phyloP scores from a whole-genome alignment of 192 early-diverging fungal species.

The Coemansia sp. region DNA sequence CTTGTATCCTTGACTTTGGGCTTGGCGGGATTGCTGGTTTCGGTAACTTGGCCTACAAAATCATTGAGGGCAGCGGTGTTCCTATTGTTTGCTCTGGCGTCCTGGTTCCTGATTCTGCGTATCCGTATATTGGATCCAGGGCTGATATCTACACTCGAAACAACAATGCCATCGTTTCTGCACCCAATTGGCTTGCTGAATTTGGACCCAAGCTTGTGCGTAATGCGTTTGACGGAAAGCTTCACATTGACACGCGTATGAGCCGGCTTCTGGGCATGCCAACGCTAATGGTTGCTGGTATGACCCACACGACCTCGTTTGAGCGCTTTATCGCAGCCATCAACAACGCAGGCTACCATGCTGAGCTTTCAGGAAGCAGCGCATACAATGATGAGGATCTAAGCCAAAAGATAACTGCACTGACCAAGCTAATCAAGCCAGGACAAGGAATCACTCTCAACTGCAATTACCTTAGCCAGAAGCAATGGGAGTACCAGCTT shows the following conservation, averaged over 20 bases:
- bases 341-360: conserved; percentile 87
- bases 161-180: conserved; percentile 60
- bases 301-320: conserved; percentile 86
- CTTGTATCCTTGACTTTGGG: conserved; percentile 94
- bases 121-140: conserved; percentile 64
- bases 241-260: conserved; percentile 91
- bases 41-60: conserved; percentile 77
- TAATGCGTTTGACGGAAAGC: conserved; percentile 50
- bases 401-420: conserved; percentile 67
- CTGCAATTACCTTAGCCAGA: conserved; percentile 83
- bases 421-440: conserved; percentile 67
- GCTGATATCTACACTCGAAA: conserved; percentile 68
- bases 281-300: conserved; percentile 93
- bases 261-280: conserved; percentile 80
- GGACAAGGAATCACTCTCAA: conserved; percentile 91
- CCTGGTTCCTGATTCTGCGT: neutral
- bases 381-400: conserved; percentile 78
- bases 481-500: conserved; percentile 82
- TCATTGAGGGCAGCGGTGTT: conserved; percentile 85
- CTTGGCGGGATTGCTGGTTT: conserved; percentile 84
- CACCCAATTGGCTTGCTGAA: conserved; percentile 80
- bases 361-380: conserved; percentile 89
- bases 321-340: conserved; percentile 79
- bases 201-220: conserved; percentile 82
- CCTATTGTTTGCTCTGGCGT: conserved; percentile 37